Evolutionary conservation across 768 basidiomycete species (phyloP), one percentile per base, ranked within the genome.

Genomic region (Tricholoma saponaceum): DNA sequence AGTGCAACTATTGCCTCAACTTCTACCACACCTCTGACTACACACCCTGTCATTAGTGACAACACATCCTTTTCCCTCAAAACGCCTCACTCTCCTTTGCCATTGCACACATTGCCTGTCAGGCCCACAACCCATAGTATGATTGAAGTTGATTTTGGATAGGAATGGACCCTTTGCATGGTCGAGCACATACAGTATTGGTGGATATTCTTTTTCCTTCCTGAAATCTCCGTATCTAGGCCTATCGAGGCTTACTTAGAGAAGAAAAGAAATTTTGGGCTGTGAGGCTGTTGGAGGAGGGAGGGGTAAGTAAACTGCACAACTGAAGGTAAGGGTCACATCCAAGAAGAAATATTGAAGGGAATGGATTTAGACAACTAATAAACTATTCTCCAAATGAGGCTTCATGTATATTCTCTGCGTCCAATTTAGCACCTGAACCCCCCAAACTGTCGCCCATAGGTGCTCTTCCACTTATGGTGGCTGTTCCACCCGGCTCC

Each of bases 111-210:
- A 20, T 54, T 18, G 37, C 52, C 52, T 14, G 30, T 30, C 52
- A 54, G 52, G 39, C 53, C 53, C 14, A 4, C 39, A 16, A 54
- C 13, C 4, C 18, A 5, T 43, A 54, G 53, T 54, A 25, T 5
- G 52, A 54, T 54, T 33, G 22, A 6, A 30, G 53, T 53, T 53
- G 14, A 6, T 35, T 53, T 39, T 39, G 30, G 52, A 16, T 53
- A 53, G 52, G 22, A 53, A 53, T 23, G 52, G 52, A 53, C 52
- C 41, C 22, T 53, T 53, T 46, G 52, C 35, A 35, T 7, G 20
- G 52, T 53, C 22, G 35, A 53, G 52, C 8, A 53, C 44, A 46
- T 46, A 46, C 52, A 53, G 52, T 53, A 53, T 53, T 53, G 52
- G 52, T 53, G 52, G 52, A 53, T 20, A n/a, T 39, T n/a, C n/a